These are phyloP conservation scores for Lentithecium fluviatile DNA, from an alignment of 495 filamentous ascomycete species.

Conservation along the genomic window DNA sequence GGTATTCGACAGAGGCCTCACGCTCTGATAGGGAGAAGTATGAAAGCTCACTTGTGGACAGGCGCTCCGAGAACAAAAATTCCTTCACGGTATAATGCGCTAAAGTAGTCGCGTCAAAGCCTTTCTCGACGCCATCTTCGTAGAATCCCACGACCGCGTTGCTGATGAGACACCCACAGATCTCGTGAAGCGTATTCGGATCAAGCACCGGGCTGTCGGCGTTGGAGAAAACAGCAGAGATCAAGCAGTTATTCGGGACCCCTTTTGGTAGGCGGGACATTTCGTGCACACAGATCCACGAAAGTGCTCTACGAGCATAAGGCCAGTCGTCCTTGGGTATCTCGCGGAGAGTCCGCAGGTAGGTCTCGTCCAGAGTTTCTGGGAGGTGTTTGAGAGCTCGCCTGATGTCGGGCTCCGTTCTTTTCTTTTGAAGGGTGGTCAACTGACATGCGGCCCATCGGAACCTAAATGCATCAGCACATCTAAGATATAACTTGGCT, in stretches of 20 bases:
- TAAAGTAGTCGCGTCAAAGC: not conserved
- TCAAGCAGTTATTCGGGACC: slow-evolving; percentile 1
- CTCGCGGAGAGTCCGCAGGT: slow-evolving; percentile 5
- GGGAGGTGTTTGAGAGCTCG: slow-evolving; percentile 6
- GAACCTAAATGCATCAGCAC: slow-evolving; percentile 1
- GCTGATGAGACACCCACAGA: slow-evolving; percentile 7
- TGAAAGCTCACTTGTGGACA: not conserved
- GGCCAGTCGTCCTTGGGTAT: slow-evolving; percentile 9
- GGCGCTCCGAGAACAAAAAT: slow-evolving; percentile 1
- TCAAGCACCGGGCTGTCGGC: not conserved
- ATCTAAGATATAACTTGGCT: not conserved
- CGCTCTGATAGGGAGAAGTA: not conserved
- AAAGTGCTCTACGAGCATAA: not conserved
- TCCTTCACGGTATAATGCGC: slow-evolving; percentile 13
- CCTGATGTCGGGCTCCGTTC: not conserved
- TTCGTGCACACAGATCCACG: slow-evolving; percentile 8
- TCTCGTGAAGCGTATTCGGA: not conserved
- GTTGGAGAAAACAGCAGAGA: not conserved
- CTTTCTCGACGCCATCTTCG: not conserved
- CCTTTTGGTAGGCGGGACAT: not conserved
- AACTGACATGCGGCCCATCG: slow-evolving; percentile 13
- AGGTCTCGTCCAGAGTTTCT: slow-evolving; percentile 12
- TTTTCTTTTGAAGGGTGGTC: not conserved
- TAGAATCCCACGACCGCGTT: not conserved
- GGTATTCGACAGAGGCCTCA: not conserved